phyloP scores from a whole-genome alignment of 306 rosid species.

The Cicer chorassanicum region DNA sequence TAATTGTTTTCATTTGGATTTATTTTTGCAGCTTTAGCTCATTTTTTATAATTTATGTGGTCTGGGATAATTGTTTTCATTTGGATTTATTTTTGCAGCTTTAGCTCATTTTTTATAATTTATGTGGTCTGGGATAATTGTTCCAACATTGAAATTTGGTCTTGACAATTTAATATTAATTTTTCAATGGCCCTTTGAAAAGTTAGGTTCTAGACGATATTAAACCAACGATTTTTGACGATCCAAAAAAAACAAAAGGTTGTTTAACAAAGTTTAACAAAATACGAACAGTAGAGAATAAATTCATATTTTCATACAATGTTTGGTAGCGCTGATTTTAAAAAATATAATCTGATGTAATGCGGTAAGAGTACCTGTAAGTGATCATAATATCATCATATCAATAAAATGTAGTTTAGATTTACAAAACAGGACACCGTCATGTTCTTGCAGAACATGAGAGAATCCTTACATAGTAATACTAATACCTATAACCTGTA shows the following conservation, averaged over 20 bases:
- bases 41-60: too few relatives aligned
- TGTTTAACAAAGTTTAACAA: constrained; percentile 24
- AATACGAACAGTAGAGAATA: neutral
- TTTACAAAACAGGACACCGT: constrained; percentile 48
- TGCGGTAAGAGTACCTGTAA: constrained; percentile 22
- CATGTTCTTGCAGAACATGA: constrained; percentile 41
- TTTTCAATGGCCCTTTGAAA: too few relatives aligned
- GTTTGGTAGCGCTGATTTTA: neutral
- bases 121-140: too few relatives aligned
- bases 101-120: too few relatives aligned
- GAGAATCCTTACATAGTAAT: constrained; percentile 28
- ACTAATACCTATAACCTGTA: constrained; percentile 22
- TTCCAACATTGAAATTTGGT: too few relatives aligned
- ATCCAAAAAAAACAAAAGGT: neutral
- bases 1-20: too few relatives aligned
- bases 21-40: too few relatives aligned
- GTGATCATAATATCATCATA: constrained; percentile 3
- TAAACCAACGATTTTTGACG: too few relatives aligned
- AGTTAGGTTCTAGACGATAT: too few relatives aligned
- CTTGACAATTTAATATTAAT: too few relatives aligned
- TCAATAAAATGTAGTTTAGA: constrained; percentile 16
- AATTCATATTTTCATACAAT: constrained; percentile 8
- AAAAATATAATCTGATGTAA: neutral
- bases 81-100: too few relatives aligned
- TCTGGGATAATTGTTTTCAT: too few relatives aligned